These are phyloP conservation scores for Candida frijolesensis DNA, from an alignment of 1,139 yeast genomes.

Conservation along the genomic window DNA sequence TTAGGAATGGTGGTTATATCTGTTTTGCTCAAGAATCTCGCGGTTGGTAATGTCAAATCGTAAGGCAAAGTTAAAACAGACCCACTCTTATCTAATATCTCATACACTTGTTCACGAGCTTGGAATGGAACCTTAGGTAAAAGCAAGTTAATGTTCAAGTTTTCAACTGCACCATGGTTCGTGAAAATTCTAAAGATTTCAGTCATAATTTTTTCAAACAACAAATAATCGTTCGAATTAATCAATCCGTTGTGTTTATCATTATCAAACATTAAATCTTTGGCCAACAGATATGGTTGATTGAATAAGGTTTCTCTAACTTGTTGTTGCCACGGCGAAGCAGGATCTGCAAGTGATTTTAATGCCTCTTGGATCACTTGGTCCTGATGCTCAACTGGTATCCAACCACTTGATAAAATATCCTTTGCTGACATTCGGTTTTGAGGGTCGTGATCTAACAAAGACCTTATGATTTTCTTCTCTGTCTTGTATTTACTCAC, in stretches of 20 bases:
- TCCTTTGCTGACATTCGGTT: slow-evolving; percentile 79
- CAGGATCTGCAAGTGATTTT: slow-evolving; percentile 81
- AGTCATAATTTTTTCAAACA: slow-evolving; percentile 53
- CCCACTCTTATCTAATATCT: slow-evolving; percentile 82
- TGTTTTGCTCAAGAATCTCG: slow-evolving; percentile 72
- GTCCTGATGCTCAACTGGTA: slow-evolving; percentile 90
- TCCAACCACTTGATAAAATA: slow-evolving; percentile 73
- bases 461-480: slow-evolving; percentile 60
- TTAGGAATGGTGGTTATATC: slow-evolving; percentile 55
- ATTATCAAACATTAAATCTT: slow-evolving; percentile 75
- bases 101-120: slow-evolving; percentile 65
- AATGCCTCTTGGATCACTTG: slow-evolving; percentile 86
- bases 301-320: slow-evolving; percentile 83
- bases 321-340: slow-evolving; percentile 93
- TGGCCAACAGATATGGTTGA: slow-evolving; percentile 80
- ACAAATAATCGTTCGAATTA: slow-evolving; percentile 39
- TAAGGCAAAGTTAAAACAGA: slow-evolving; percentile 85
- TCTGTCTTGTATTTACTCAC: slow-evolving; percentile 55
- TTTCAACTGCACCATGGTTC: slow-evolving; percentile 86
- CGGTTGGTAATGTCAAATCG: slow-evolving; percentile 87
- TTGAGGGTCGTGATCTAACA: slow-evolving; percentile 78
- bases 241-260: slow-evolving; percentile 23
- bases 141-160: slow-evolving; percentile 52
- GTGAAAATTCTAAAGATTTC: slow-evolving; percentile 63
- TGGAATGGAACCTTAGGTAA: slow-evolving; percentile 82